These are phyloP conservation scores for Cyberlindnera meyerae DNA, from an alignment of 805 yeast genomes.

Conservation along the genomic window DNA sequence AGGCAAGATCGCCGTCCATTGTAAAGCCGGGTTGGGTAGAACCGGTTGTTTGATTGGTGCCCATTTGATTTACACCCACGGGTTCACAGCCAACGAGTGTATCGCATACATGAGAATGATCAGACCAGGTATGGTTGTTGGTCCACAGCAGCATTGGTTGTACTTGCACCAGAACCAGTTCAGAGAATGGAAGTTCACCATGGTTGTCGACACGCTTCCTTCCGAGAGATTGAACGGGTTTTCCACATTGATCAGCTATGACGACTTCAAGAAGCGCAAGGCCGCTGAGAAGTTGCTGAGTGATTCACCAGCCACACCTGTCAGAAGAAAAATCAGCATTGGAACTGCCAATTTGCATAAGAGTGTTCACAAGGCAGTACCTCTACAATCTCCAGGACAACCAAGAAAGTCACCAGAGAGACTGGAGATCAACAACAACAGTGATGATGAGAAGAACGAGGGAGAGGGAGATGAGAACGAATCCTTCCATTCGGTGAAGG, in stretches of 20 bases:
- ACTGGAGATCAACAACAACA: conserved; percentile 20
- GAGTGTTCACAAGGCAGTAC: conserved; percentile 73
- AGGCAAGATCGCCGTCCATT: conserved; percentile 97
- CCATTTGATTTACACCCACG: conserved; percentile 90
- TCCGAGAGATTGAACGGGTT: conserved; percentile 65
- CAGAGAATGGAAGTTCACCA: conserved; percentile 92
- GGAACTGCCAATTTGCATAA: conserved; percentile 62
- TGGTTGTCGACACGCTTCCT: conserved; percentile 69
- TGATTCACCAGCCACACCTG: conserved; percentile 63
- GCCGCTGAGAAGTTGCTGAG: conserved; percentile 23
- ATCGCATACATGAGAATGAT: conserved; percentile 94
- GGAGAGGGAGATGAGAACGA: conserved; percentile 25
- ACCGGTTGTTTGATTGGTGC: conserved; percentile 98
- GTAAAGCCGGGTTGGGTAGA: conserved; percentile 97
- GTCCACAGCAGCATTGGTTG: conserved; percentile 99
- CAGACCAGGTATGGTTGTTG: conserved; percentile 99
- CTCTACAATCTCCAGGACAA: conserved; percentile 93
- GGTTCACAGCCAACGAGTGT: conserved; percentile 95
- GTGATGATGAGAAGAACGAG: conserved; percentile 28
- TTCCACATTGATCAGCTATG: conserved; percentile 56
- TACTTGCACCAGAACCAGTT: conserved; percentile 94
- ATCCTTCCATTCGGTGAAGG: conserved; percentile 22
- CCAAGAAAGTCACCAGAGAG: conserved; percentile 65
- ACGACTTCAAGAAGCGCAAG: conserved; percentile 53
- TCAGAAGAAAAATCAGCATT: conserved; percentile 62